Evolutionary conservation across 1,284 basidiomycete genomes (phyloP), one percentile per base, ranked within the genome.

Genomic region (Apiotrichum mycotoxinovorans): DNA sequence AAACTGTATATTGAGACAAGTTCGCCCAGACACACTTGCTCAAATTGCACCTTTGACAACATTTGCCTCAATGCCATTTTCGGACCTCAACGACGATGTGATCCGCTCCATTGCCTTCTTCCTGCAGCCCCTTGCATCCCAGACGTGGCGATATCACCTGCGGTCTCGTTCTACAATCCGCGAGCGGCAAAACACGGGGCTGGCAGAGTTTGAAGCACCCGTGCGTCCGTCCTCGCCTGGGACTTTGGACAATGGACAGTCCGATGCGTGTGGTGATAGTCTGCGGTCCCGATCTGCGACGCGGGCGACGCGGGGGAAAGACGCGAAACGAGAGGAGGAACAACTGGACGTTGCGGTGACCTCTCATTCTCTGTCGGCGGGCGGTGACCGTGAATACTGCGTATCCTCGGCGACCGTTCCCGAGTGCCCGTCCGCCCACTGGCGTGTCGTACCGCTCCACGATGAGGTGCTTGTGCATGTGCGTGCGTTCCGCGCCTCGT

Each of bases 1-100:
- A n/a, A n/a, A n/a, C n/a, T n/a, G n/a, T n/a, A n/a, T n/a, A n/a
- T n/a, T n/a, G n/a, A n/a, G n/a, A n/a, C n/a, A n/a, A n/a, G n/a
- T n/a, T n/a, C n/a, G n/a, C n/a, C n/a, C n/a, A n/a, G n/a, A n/a
- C 14, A 8, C 17, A 37, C 11, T 14, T 15, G 7, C 35, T 15
- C 7, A 18, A 37, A 34, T 34, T 34, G 15, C 33, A 15, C 15
- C 41, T 23, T 42, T 5, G 5, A 3, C 40, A 8, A 20, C 40
- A 20, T 42, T 18, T 20, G 5, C 40, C 14, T 22, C 14, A 20
- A 48, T 48, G 46, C 44, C 48, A 9, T 58, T 58, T 27, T 23
- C 22, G 8, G 51, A 53, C 48, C 56, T 58, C 46, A 53, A 50
- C 43, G 20, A 51, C 34, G 57, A 58, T 20, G 26, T 58, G 7